Evolutionary conservation across 345 rosid genomes (phyloP), one percentile per base, ranked within the genome.

Genomic region (Moricandia moricandioides): DNA sequence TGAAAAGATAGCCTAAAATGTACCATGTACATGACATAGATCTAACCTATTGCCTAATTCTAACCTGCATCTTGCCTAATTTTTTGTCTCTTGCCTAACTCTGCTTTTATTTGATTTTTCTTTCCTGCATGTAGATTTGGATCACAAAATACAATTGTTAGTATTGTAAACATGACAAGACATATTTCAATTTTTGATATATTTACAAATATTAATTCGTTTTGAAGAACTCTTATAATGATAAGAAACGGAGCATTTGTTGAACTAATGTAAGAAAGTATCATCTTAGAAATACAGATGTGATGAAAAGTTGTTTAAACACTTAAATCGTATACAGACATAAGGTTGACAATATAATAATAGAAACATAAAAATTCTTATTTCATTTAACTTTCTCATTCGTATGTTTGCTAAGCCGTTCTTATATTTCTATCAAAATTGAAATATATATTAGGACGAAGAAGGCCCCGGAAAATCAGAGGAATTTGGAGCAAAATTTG

Each of bases 21-120:
- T 63, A 56, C 14, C 16, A 67, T 67, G 12, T 59, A 59, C 30
- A 49, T 30, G 78, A 74, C 78, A 74, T 67, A 27, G 29, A 57
- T 29, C 78, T 74, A 74, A 74, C 78, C 35, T 34, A 13, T 24
- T 74, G 78, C 51, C 60, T 47, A 67, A 29, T 31, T 67, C 45
- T 39, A 39, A 39, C n/a, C 8, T 73, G 78, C 65, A 55, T 65
- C 34, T 60, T 58, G 61, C 72, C 78, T 74, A 74, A 74, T 26
- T 33, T 21, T 67, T 58, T 66, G 59, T 74, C 47, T 33, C 37
- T 33, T 5, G 54, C 72, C 72, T 67, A 67, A 59, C 72, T 74
- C 49, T 29, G 17, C 37, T 35, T 66, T 57, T 43, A 13, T 13
- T 56, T 40, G 58, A 0, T 9, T 14, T 21, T 58, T 17, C 6